phyloP scores from a whole-genome alignment of 164 flowering plant species.

The Vitis riparia region DNA sequence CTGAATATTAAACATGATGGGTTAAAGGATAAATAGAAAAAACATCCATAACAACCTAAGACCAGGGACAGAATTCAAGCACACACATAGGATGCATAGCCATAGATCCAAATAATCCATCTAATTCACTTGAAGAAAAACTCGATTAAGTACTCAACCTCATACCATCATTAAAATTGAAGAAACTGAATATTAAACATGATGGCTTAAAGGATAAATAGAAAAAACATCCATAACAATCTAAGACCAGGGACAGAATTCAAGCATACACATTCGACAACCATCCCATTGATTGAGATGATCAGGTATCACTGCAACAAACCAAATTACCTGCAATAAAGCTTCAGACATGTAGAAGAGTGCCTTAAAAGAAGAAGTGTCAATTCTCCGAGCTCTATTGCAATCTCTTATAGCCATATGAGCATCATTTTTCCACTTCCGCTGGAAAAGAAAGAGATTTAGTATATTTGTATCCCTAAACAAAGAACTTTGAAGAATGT shows the following conservation, averaged over 20 bases:
- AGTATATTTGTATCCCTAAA: not conserved
- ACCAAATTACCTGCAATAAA: conserved; percentile 54
- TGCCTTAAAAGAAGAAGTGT: conserved; percentile 65
- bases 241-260: too few relatives aligned
- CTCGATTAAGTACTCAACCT: too few relatives aligned
- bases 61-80: not conserved
- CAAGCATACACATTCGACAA: not conserved
- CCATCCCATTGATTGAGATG: not conserved
- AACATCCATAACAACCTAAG: too few relatives aligned
- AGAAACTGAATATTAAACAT: too few relatives aligned
- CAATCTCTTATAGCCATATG: conserved; percentile 95
- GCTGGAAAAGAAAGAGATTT: conserved; percentile 35
- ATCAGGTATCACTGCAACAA: not conserved
- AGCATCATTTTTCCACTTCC: conserved; percentile 94
- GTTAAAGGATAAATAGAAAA: too few relatives aligned
- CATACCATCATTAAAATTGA: too few relatives aligned
- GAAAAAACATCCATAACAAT: too few relatives aligned
- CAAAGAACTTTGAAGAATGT: not conserved
- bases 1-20: too few relatives aligned
- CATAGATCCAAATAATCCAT: too few relatives aligned
- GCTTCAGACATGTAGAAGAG: conserved; percentile 76
- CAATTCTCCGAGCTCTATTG: conserved; percentile 58
- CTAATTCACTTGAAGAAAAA: too few relatives aligned
- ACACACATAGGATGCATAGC: not conserved
- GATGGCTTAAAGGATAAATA: too few relatives aligned